Percentiles rank a stretch among this genome's conserved stretches.
phyloP scores from a whole-genome alignment of 768 basidiomycete genomes.

The Gloeostereum incarnatum region DNA sequence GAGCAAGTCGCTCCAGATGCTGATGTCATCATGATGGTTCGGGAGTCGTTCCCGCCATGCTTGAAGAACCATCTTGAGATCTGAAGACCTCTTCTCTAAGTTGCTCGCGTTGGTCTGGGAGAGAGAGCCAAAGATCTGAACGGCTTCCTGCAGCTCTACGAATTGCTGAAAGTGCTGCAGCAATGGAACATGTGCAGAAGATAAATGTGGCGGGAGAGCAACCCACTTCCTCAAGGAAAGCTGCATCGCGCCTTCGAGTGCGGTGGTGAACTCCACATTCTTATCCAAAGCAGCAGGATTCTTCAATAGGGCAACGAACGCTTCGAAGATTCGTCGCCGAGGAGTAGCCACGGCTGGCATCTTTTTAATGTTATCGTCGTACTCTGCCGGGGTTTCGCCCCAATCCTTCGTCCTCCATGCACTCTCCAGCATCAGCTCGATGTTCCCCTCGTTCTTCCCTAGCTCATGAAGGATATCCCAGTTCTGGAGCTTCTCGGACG shows the following conservation, averaged over 20 bases:
- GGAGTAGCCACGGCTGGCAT: constrained; percentile 88
- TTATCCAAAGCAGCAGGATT: constrained; percentile 74
- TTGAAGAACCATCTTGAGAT: constrained; percentile 92
- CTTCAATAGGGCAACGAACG: constrained; percentile 84
- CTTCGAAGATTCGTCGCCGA: constrained; percentile 95
- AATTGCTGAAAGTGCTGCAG: constrained; percentile 99
- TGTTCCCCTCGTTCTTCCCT: constrained; percentile 79
- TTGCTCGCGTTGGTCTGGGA: constrained; percentile 81
- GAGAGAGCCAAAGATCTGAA: constrained; percentile 87
- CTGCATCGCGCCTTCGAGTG: constrained; percentile 95
- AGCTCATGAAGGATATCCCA: constrained; percentile 96
- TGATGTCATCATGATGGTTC: constrained; percentile 94
- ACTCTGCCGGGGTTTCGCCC: constrained; percentile 65
- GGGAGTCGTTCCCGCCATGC: constrained; percentile 97
- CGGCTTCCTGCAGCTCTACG: constrained; percentile 94
- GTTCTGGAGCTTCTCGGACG: constrained; percentile 93
- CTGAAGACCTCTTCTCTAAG: constrained; percentile 89
- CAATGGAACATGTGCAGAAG: constrained; percentile 88
- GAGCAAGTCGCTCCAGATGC: constrained; percentile 98
- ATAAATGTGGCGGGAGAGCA: constrained; percentile 75
- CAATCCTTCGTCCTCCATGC: constrained; percentile 95
- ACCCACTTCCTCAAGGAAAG: constrained; percentile 95
- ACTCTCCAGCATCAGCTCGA: constrained; percentile 88
- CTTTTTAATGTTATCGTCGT: constrained; percentile 75
- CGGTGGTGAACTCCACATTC: constrained; percentile 79